Evolutionary conservation across 148 eudicot genomes (phyloP).

Genomic region (Rhododendron simsii): DNA sequence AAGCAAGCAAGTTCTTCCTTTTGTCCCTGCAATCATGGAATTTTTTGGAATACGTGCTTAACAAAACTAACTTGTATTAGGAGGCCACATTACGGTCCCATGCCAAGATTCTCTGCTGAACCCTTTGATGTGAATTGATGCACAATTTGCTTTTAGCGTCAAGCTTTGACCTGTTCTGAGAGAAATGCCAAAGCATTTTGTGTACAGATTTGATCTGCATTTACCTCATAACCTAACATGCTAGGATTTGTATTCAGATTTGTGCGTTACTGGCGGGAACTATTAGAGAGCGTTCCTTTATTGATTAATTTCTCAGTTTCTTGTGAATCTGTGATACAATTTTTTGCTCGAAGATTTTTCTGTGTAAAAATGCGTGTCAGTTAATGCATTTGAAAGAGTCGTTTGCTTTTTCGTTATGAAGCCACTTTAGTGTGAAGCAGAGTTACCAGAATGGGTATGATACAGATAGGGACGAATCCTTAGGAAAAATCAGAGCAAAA

Average conservation of each 20-base stretch:
- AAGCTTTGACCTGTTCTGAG: neutral
- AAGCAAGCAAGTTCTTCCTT: neutral
- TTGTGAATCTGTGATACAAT: neutral
- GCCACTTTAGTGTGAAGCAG: neutral
- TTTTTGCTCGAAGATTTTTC: neutral
- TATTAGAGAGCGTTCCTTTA: neutral
- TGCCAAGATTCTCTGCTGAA: neutral
- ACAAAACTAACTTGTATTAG: neutral
- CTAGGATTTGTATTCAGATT: neutral
- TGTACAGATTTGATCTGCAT: neutral
- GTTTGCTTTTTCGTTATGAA: neutral
- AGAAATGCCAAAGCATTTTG: neutral
- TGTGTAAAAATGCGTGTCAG: neutral
- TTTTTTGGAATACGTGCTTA: neutral
- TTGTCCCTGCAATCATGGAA: neutral
- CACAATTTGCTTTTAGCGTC: neutral
- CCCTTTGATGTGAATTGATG: neutral
- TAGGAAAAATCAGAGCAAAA: neutral
- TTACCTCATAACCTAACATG: neutral
- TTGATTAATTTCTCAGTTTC: neutral
- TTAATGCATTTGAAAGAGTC: neutral
- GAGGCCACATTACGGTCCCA: neutral
- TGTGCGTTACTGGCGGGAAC: neutral
- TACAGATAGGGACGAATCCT: neutral
- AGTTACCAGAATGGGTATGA: neutral